Evolutionary conservation across 306 rosid species (phyloP), one percentile per base, ranked within the genome.

Genomic region (Pyrus betulifolia): DNA sequence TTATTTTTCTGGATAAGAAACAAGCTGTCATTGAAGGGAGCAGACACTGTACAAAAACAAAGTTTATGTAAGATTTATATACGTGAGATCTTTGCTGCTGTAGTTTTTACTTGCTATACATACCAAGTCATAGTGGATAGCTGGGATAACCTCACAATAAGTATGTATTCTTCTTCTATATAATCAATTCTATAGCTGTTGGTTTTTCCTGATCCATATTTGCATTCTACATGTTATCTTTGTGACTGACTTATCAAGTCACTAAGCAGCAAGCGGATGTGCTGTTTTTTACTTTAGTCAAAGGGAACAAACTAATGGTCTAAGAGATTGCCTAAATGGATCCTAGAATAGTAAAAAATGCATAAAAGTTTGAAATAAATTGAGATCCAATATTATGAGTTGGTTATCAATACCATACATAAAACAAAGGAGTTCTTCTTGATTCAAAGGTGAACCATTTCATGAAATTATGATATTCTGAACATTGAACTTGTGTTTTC

Each of bases 71-170:
- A 31, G 35, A 31, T 31, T 31, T 31, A 0, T 31, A 31, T 31
- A 31, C 35, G 6, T 35, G 8, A 35, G 40, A 35, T 35, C 8
- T 35, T 35, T 35, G 40, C 8, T 35, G 40, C 40, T 6, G 40
- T 35, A 35, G 40, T 35, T 35, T 35, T 35, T 35, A 35, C 40
- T 35, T 35, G 40, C 8, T 35, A 35, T 35, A 35, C 6, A 35
- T 35, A 80, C 75, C 92, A 96, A 97, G 84, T 88, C 86, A 95
- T 89, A 85, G 97, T 95, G 78, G 74, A 75, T 87, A 80, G 51
- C 84, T 95, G 96, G 97, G 91, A 92, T 79, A 89, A 82, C 84
- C 81, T 95, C 85, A 71, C 75, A 38, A 75, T 85, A 69, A 85
- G 99, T 95, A 89, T 15, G 90, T 67, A 27, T 78, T 33, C 38